Evolutionary conservation across 2,329 filamentous ascomycete genomes (phyloP), one percentile per base, ranked within the genome.

Genomic region (Ascochyta koolunga): DNA sequence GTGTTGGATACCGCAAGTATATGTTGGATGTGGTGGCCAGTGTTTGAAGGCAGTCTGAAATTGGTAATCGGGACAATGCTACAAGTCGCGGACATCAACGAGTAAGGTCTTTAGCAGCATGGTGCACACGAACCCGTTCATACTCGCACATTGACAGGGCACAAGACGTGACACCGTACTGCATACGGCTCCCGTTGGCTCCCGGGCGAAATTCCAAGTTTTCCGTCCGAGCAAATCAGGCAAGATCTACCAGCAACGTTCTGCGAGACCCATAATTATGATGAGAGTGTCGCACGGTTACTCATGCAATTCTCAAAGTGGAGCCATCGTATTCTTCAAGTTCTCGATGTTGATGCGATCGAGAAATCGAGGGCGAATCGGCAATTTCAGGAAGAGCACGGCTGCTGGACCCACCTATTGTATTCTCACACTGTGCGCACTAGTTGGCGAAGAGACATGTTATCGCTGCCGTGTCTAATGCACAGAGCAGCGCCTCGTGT

Each of bases 271-370:
- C n/a, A 32, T 8, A n/a, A n/a, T 7, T 15, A 36, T 47, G 42
- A 42, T 37, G 42, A 19, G 7, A 16, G 22, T 4, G 5, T 2
- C 13, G 44, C 43, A 54, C 39, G 38, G 43, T 2, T 33, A 19
- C 24, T 18, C 16, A 48, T 54, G 25, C 43, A 18, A 43, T 39
- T 54, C 27, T 38, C 1, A 19, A 39, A 43, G 44, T 42, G 50
- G 43, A n/a, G n/a, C n/a, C 33, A 48, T 48, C 38, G 50, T 2
- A 54, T 39, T 48, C n/a, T 22, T 8, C n/a, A 11, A 18, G 25
- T 43, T 48, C 22, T 15, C 50, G 38, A 54, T 39, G 33, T 35
- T 33, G 13, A n/a, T 6, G 16, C 6, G 7, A 43, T 43, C 25
- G 43, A 16, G 19, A 29, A 32, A 18, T 27, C 27, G 37, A 13